Evolutionary conservation across 345 rosid species (phyloP).

Genomic region (Acer campestre): DNA sequence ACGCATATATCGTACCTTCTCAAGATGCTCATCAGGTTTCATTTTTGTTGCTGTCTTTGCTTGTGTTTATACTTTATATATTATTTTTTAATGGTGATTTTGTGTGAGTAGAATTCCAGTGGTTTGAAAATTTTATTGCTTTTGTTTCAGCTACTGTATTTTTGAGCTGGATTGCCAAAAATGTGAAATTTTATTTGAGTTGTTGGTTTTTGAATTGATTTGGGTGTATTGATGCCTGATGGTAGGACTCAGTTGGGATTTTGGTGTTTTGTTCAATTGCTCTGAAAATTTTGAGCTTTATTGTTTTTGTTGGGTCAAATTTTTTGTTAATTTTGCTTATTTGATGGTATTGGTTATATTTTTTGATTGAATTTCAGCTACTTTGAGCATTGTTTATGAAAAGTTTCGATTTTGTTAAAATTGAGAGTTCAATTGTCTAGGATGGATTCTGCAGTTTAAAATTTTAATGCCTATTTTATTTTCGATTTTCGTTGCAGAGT

Average conservation of each 20-base stretch:
- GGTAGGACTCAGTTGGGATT: not conserved
- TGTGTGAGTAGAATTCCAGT: not conserved
- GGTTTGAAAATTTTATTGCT: not conserved
- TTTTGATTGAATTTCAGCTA: conserved; percentile 6
- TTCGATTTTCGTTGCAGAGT: conserved; percentile 51
- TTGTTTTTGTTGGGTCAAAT: not conserved
- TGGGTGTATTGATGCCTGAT: not conserved
- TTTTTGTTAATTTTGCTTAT: not conserved
- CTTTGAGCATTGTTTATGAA: not conserved
- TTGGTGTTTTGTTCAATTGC: not conserved
- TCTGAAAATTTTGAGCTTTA: not conserved
- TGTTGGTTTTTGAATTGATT: not conserved
- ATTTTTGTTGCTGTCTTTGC: not conserved
- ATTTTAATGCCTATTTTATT: not conserved
- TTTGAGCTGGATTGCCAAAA: not conserved
- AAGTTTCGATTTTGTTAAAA: not conserved
- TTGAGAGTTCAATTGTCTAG: not conserved
- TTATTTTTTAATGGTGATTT: not conserved
- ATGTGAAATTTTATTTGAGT: not conserved
- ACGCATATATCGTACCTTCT: conserved; percentile 94
- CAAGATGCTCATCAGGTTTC: conserved; percentile 96
- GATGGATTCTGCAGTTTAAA: not conserved
- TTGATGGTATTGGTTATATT: not conserved
- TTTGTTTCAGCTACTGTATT: not conserved
- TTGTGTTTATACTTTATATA: not conserved